phyloP scores from a whole-genome alignment of 1,284 basidiomycete genomes.

The Ustilago loliicola region DNA sequence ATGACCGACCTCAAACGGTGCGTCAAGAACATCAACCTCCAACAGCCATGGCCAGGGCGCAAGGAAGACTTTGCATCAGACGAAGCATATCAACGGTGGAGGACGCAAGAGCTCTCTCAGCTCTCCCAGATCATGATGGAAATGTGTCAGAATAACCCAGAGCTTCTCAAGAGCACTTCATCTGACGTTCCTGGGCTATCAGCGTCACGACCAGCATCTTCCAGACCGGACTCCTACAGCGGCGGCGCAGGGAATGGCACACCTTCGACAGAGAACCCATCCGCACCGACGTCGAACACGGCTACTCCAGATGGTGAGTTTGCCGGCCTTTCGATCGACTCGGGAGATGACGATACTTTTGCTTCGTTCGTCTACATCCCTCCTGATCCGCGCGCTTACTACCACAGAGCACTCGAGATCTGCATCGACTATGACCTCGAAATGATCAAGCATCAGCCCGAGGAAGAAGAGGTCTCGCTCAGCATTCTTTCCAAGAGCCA shows the following conservation, averaged over 20 bases:
- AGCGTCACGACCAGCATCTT: conserved; percentile 10
- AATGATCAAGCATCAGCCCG: conserved; percentile 88
- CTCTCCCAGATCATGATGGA: conserved; percentile 88
- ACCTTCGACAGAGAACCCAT: conserved; percentile 20
- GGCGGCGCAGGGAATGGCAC: conserved; percentile 14
- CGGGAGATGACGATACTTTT: conserved; percentile 56
- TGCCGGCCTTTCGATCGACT: conserved; percentile 24
- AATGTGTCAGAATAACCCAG: conserved; percentile 88
- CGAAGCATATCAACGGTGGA: conserved; percentile 86
- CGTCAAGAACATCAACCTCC: conserved; percentile 89
- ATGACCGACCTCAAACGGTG: conserved; percentile 77
- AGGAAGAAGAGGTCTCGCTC: conserved; percentile 94
- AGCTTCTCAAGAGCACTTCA: conserved; percentile 80
- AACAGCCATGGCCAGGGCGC: conserved; percentile 84
- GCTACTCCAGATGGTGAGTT: conserved; percentile 43
- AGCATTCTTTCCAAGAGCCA: conserved; percentile 89
- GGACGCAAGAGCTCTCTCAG: conserved; percentile 83
- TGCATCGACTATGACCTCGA: conserved; percentile 90
- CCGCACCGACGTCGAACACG: conserved; percentile 5
- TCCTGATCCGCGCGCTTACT: conserved; percentile 85
- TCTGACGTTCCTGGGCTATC: conserved; percentile 38
- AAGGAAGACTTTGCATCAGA: conserved; percentile 86
- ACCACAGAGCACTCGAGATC: conserved; percentile 84
- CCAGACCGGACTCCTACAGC: conserved; percentile 31
- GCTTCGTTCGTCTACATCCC: conserved; percentile 84